These are phyloP conservation scores for Trichoderma citrinoviride DNA, from an alignment of 2,329 filamentous ascomycete species.

Conservation along the genomic window DNA sequence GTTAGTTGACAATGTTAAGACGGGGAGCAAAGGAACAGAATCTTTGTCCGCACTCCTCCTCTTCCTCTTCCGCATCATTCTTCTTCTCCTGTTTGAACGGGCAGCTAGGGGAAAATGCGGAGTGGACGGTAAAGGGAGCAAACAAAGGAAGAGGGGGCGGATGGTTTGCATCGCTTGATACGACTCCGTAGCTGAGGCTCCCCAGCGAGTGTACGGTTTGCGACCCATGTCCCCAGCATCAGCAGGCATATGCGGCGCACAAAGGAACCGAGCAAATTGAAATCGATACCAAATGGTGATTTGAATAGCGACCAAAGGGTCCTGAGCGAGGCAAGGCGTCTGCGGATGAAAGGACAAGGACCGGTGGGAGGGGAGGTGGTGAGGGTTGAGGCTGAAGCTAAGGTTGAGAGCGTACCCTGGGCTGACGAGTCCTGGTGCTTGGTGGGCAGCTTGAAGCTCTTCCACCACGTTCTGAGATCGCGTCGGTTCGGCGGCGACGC, in stretches of 20 bases:
- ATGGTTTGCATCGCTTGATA: constrained; percentile 19
- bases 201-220: neutral
- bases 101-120: neutral
- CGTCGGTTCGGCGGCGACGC: constrained; percentile 77
- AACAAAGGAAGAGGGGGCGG: neutral
- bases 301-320: constrained; percentile 16
- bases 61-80: neutral
- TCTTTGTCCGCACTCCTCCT: neutral
- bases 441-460: constrained; percentile 75
- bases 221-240: constrained; percentile 11
- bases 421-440: constrained; percentile 53
- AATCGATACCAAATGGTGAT: constrained; percentile 15
- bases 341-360: constrained; percentile 12
- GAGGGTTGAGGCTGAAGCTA: neutral
- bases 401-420: constrained; percentile 41
- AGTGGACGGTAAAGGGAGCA: neutral
- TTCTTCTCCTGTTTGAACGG: neutral
- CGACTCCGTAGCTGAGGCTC: constrained; percentile 3
- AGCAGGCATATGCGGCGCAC: constrained; percentile 11
- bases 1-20: neutral
- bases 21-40: neutral
- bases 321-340: constrained; percentile 9
- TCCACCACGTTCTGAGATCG: constrained; percentile 96
- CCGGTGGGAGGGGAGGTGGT: neutral
- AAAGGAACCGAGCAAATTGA: constrained; percentile 13